Evolutionary conservation across 2,329 filamentous ascomycete genomes (phyloP).

Genomic region (Atkinsonella texensis): DNA sequence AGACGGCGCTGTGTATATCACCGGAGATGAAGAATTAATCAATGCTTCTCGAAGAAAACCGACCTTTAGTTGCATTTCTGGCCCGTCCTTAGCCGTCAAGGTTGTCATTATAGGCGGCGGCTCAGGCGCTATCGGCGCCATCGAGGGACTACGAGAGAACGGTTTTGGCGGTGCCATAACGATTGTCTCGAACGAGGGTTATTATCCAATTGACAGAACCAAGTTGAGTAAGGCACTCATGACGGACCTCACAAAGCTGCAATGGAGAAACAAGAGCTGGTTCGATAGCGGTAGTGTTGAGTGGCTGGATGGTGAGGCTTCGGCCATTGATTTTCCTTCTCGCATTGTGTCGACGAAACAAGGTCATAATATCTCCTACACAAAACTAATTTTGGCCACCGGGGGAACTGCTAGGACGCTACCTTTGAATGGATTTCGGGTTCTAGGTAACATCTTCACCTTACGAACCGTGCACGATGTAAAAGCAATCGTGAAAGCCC

Average conservation of each 20-base stretch:
- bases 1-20: conserved; percentile 73
- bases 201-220: conserved; percentile 81
- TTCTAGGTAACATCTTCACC: conserved; percentile 76
- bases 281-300: conserved; percentile 52
- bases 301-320: conserved; percentile 53
- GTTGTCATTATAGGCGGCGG: conserved; percentile 85
- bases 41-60: conserved; percentile 64
- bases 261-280: conserved; percentile 65
- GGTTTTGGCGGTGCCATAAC: conserved; percentile 74
- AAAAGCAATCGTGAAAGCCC: conserved; percentile 64
- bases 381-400: conserved; percentile 81
- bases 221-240: conserved; percentile 93
- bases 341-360: conserved; percentile 66
- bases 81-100: conserved; percentile 34
- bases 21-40: conserved; percentile 65
- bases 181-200: conserved; percentile 71
- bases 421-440: conserved; percentile 75
- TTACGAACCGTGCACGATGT: conserved; percentile 68
- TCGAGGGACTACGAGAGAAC: conserved; percentile 72
- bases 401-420: conserved; percentile 68
- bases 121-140: conserved; percentile 66
- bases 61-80: conserved; percentile 53
- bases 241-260: conserved; percentile 66
- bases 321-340: conserved; percentile 59
- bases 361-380: conserved; percentile 63